Percentiles rank a stretch among this genome's conserved stretches.
Evolutionary conservation across 352 stramenopile species (phyloP).

Genomic region (Pythium dissotocum): DNA sequence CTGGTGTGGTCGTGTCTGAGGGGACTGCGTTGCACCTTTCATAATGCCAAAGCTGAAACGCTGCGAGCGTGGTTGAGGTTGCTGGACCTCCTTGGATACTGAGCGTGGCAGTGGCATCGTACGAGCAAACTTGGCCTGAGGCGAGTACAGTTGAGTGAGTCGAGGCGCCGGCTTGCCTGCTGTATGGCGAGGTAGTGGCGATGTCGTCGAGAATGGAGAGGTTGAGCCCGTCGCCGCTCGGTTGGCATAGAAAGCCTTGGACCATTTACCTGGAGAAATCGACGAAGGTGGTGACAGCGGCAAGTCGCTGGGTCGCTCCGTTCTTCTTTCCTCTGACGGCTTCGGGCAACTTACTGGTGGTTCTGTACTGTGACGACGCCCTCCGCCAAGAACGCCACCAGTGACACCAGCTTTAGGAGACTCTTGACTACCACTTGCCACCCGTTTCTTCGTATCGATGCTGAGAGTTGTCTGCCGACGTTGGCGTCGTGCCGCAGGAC

Average conservation of each 20-base stretch:
- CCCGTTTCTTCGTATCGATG: slow-evolving; percentile 14
- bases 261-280: slow-evolving; percentile 17
- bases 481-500: slow-evolving; percentile 2
- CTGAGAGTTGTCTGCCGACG: slow-evolving; percentile 10
- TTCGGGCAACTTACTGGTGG: slow-evolving; percentile 31
- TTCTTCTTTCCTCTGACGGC: slow-evolving; percentile 6
- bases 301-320: background rate
- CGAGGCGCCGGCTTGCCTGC: background rate
- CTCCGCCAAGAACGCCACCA: background rate
- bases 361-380: slow-evolving; percentile 17
- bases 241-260: slow-evolving; percentile 25
- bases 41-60: slow-evolving; percentile 26
- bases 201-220: slow-evolving; percentile 1
- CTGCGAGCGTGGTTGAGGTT: background rate
- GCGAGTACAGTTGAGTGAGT: background rate
- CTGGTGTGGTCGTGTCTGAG: slow-evolving; percentile 9
- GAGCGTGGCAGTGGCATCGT: slow-evolving; percentile 22
- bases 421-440: background rate
- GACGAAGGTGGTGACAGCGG: slow-evolving; percentile 4
- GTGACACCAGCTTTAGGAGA: background rate
- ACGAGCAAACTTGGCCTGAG: slow-evolving; percentile 5
- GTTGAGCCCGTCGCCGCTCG: slow-evolving; percentile 1
- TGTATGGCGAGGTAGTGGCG: slow-evolving; percentile 1
- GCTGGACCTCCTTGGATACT: slow-evolving; percentile 8
- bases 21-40: slow-evolving; percentile 8